Percentiles rank a stretch among this genome's conserved stretches.
phyloP scores from a whole-genome alignment of 2,329 filamentous ascomycete species.

The Blastomyces gilchristii region DNA sequence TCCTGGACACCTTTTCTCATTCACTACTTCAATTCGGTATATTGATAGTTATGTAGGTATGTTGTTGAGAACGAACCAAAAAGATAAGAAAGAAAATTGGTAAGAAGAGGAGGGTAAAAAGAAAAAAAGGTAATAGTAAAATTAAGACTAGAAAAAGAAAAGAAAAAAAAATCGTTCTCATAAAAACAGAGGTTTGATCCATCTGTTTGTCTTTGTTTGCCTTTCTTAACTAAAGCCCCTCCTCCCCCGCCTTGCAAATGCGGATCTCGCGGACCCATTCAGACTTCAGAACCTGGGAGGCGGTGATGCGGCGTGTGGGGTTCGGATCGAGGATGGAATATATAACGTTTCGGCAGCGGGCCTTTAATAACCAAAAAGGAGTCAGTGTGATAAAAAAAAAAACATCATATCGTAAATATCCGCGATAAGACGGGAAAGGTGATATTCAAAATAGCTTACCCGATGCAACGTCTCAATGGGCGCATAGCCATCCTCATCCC shows the following conservation, averaged over 20 bases:
- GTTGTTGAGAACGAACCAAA: too few relatives aligned
- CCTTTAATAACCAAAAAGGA: constrained; percentile 44
- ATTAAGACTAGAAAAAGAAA: too few relatives aligned
- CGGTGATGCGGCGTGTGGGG: constrained; percentile 80
- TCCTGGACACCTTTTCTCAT: too few relatives aligned
- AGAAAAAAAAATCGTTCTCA: too few relatives aligned
- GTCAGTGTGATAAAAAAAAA: constrained; percentile 7
- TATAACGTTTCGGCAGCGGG: constrained; percentile 94
- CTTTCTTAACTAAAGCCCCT: constrained; percentile 60
- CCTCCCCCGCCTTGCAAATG: constrained; percentile 90
- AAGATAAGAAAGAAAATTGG: too few relatives aligned
- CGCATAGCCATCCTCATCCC: constrained; percentile 89
- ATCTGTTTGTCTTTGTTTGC: too few relatives aligned
- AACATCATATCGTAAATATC: too few relatives aligned
- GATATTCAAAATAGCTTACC: constrained; percentile 47
- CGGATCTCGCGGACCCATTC: constrained; percentile 98
- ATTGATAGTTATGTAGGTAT: too few relatives aligned
- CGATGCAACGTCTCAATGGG: constrained; percentile 92
- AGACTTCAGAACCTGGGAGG: constrained; percentile 91
- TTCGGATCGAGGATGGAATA: constrained; percentile 97
- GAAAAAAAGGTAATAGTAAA: too few relatives aligned
- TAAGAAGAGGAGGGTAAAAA: too few relatives aligned
- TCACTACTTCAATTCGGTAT: too few relatives aligned
- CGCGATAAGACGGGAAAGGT: background rate
- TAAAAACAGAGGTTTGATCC: too few relatives aligned